Conservation (phyloP, 768 basidiomycete species). For the Daedaleopsis sinensis region DNA sequence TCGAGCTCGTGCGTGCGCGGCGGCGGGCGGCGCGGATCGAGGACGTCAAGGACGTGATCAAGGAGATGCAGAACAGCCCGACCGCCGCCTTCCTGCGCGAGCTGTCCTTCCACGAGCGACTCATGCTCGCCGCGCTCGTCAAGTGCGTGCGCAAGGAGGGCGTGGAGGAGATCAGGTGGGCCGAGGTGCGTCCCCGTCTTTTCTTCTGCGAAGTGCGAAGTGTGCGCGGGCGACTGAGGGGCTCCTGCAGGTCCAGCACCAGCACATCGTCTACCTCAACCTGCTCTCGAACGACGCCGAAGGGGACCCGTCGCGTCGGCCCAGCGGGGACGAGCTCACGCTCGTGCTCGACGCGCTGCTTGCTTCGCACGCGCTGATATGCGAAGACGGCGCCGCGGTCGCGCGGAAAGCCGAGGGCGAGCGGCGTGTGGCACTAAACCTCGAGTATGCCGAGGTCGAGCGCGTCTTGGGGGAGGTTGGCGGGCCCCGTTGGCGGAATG, state of each 20-base stretch:
- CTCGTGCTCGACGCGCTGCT: slow-evolving; percentile 76
- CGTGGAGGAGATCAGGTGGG: slow-evolving; percentile 86
- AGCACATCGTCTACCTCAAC: slow-evolving; percentile 72
- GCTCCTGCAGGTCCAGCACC: slow-evolving; percentile 60
- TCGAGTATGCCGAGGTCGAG: slow-evolving; percentile 86
- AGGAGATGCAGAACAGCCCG: slow-evolving; percentile 89
- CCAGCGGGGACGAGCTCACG: slow-evolving; percentile 62
- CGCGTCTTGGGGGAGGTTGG: slow-evolving; percentile 84
- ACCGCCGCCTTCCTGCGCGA: slow-evolving; percentile 81
- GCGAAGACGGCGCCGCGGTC: slow-evolving; percentile 62
- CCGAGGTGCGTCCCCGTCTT: slow-evolving; percentile 53
- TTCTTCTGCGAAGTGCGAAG: neutral
- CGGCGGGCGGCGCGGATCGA: slow-evolving; percentile 59
- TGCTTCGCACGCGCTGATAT: slow-evolving; percentile 74
- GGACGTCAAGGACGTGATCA: slow-evolving; percentile 80
- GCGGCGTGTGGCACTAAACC: slow-evolving; percentile 74
- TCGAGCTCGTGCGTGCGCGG: slow-evolving; percentile 69
- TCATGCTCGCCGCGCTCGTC: slow-evolving; percentile 83
- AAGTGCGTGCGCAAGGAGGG: slow-evolving; percentile 84
- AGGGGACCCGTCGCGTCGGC: slow-evolving; percentile 47
- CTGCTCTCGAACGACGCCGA: slow-evolving; percentile 53
- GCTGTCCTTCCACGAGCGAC: slow-evolving; percentile 84
- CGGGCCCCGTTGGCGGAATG: slow-evolving; percentile 65
- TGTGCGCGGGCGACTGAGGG: neutral
- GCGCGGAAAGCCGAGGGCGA: slow-evolving; percentile 64